A percentile compares a stretch with the other conserved stretches of the same genome.
Conservation (phyloP, 2,329 filamentous ascomycete genomes). For the Xylaria arbuscula region DNA sequence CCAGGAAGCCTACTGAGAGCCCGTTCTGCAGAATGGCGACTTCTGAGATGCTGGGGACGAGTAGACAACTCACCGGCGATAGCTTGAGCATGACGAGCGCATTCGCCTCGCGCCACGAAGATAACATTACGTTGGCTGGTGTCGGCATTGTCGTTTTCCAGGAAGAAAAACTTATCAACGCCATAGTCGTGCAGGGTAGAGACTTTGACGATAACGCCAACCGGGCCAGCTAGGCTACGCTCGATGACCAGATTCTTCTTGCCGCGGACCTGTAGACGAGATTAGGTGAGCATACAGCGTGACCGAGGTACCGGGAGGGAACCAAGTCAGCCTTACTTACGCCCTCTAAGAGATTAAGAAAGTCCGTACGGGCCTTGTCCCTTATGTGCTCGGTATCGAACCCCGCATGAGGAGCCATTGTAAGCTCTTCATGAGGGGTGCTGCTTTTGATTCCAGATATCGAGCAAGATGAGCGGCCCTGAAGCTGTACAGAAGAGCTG, state of each 20-base stretch:
- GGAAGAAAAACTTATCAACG: constrained; percentile 95
- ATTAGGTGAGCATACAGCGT: constrained; percentile 39
- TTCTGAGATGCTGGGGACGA: background rate
- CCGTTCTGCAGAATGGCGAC: constrained; percentile 11
- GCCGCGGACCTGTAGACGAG: constrained; percentile 79
- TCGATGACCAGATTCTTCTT: constrained; percentile 99
- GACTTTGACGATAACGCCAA: constrained; percentile 94
- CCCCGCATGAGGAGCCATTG: constrained; percentile 75
- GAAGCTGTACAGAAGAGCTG: constrained; percentile 27
- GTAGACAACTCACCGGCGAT: constrained; percentile 80
- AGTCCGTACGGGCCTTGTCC: constrained; percentile 85
- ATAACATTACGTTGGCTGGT: constrained; percentile 94
- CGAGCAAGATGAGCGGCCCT: constrained; percentile 11
- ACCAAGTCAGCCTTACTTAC: constrained; percentile 70
- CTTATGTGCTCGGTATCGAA: constrained; percentile 82
- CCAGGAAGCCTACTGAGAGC: constrained; percentile 37
- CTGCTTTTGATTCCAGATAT: constrained; percentile 31
- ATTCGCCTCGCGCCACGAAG: constrained; percentile 92
- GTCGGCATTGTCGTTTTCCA: constrained; percentile 96
- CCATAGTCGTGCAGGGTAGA: constrained; percentile 96
- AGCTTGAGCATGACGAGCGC: constrained; percentile 81
- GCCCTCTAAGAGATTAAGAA: constrained; percentile 90
- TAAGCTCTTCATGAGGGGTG: constrained; percentile 62
- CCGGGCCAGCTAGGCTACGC: constrained; percentile 85
- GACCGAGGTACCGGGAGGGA: constrained; percentile 28